Conservation (phyloP, 225 moss, liverwort and hornwort species). For the Marchantia polymorpha region DNA sequence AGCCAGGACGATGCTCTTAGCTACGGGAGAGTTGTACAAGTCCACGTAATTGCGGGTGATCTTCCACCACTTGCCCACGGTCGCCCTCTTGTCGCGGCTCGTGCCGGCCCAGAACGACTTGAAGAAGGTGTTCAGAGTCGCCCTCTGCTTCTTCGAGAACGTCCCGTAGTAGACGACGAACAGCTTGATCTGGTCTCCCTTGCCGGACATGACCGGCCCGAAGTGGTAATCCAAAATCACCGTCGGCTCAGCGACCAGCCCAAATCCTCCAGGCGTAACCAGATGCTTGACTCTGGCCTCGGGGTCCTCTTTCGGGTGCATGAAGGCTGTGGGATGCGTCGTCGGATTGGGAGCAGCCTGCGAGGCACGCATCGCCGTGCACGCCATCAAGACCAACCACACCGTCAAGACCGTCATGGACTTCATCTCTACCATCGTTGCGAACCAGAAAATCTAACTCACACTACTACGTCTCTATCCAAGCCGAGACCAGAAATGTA, state of each 20-base stretch:
- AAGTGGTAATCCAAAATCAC: constrained; percentile 59
- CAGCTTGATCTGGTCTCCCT: constrained; percentile 40
- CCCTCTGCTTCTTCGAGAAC: constrained; percentile 37
- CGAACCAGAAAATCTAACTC: too few relatives aligned
- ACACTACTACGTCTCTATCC: too few relatives aligned
- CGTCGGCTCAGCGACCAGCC: constrained; percentile 39
- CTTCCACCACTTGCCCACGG: constrained; percentile 65
- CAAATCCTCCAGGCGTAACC: not conserved
- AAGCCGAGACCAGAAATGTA: too few relatives aligned
- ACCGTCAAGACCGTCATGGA: too few relatives aligned
- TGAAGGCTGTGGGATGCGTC: not conserved
- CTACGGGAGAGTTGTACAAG: constrained; percentile 45
- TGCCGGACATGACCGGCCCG: constrained; percentile 55
- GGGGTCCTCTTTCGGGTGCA: not conserved
- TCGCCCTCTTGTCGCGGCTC: constrained; percentile 39
- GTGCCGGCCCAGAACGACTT: constrained; percentile 38
- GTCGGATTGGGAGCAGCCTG: too few relatives aligned
- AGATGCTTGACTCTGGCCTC: not conserved
- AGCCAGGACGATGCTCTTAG: constrained; percentile 35
- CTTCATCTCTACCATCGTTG: too few relatives aligned
- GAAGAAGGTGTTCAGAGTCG: constrained; percentile 43
- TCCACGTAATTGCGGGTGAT: constrained; percentile 51
- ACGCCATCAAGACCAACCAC: too few relatives aligned
- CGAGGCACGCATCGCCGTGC: too few relatives aligned
- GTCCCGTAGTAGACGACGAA: constrained; percentile 55